phyloP scores from a whole-genome alignment of 805 yeast species.

The Metschnikowia colocasiae region DNA sequence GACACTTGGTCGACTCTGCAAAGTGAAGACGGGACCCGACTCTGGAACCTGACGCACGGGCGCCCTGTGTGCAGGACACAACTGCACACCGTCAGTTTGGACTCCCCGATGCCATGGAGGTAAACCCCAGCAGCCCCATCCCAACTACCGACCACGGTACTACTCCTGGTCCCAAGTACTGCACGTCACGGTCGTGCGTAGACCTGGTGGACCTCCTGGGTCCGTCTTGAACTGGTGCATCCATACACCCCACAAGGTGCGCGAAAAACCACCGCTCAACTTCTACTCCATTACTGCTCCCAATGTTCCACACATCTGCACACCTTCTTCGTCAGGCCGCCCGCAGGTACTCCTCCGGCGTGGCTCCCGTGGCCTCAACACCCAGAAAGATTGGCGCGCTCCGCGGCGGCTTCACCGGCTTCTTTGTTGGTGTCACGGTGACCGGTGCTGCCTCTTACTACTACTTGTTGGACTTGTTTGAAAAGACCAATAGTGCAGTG shows the following conservation, averaged over 20 bases:
- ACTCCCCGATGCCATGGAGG: too few relatives aligned
- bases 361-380: constrained; percentile 19
- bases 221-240: too few relatives aligned
- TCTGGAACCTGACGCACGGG: too few relatives aligned
- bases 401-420: constrained; percentile 63
- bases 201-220: too few relatives aligned
- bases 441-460: constrained; percentile 77
- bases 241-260: not conserved
- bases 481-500: constrained; percentile 65
- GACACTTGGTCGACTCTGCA: too few relatives aligned
- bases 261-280: not conserved
- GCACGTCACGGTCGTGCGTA: too few relatives aligned
- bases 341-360: constrained; percentile 25
- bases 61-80: too few relatives aligned
- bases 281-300: not conserved
- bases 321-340: constrained; percentile 3
- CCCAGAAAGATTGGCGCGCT: constrained; percentile 40
- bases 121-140: too few relatives aligned
- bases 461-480: constrained; percentile 75
- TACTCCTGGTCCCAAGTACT: too few relatives aligned
- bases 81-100: too few relatives aligned
- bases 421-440: constrained; percentile 67
- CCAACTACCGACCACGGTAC: too few relatives aligned
- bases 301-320: constrained; percentile 3
- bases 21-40: too few relatives aligned